Conservation (phyloP, 2,329 filamentous ascomycete species). For the Penicillium sp. region DNA sequence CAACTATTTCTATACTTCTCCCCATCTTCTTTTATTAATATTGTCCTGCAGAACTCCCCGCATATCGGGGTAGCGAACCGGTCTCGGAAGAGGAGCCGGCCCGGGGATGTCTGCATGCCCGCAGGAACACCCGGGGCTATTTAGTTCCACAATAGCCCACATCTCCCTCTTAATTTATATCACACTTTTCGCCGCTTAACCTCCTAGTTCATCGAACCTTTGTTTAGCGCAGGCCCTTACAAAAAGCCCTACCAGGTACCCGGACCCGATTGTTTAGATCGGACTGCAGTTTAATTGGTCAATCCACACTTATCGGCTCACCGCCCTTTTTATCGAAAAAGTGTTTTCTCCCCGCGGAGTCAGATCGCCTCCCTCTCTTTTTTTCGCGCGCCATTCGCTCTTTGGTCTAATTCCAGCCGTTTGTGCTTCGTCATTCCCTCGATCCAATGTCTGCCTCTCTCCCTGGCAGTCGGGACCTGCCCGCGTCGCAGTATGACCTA, state of each 20-base stretch:
- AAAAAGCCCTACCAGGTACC: not conserved
- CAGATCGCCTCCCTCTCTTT: constrained; percentile 8
- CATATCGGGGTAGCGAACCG: constrained; percentile 10
- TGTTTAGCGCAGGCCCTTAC: not conserved
- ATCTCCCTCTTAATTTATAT: not conserved
- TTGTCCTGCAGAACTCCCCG: not conserved
- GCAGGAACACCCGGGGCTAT: not conserved
- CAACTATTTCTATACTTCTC: constrained; percentile 7
- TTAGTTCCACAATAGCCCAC: not conserved
- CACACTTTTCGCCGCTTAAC: no score
- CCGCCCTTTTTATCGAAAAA: constrained; percentile 33
- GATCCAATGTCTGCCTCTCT: constrained; percentile 59
- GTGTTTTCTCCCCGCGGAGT: constrained; percentile 23
- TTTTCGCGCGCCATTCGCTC: constrained; percentile 11
- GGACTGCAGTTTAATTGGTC: constrained; percentile 17
- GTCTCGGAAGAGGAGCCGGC: constrained; percentile 7
- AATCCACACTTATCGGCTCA: constrained; percentile 32
- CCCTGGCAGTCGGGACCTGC: constrained; percentile 72
- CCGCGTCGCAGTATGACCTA: constrained; percentile 88
- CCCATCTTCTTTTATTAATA: not conserved
- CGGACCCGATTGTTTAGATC: not conserved
- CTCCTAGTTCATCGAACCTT: not conserved
- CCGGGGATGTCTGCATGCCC: not conserved
- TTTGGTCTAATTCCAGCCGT: constrained; percentile 3
- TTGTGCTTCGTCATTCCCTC: constrained; percentile 5